Evolutionary conservation across 208 protist genomes (phyloP), one percentile per base, ranked within the genome.

Genomic region (Crithidia fasciculata): DNA sequence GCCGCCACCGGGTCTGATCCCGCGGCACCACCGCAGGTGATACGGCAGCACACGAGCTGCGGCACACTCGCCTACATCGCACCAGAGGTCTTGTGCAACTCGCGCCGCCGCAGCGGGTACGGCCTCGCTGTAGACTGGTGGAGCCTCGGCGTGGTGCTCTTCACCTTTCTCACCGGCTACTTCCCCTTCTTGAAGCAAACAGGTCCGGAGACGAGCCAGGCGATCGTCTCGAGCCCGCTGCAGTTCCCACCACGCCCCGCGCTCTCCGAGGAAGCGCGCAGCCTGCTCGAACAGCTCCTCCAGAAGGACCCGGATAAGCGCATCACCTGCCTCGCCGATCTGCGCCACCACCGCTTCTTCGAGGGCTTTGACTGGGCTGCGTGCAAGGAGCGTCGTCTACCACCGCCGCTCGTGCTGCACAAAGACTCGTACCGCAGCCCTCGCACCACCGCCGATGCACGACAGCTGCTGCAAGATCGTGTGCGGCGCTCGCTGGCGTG

Each of bases 11-110:
- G 15, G 36, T 13, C 59, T 15, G 63, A 78, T 10, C 61, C 61
- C 3, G 19, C 5, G 3, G 19, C 9, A 0, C 36, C 64, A 16
- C 82, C 75, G 7, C 60, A 45, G 37, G 81, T 75, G 44, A 69
- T 74, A n/a, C 63, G 54, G 3, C 87, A 96, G 66, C 89, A 88
- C 83, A 84, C 88, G 61, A 85, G 83, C 73, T 96, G 94, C 54
- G 95, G 95, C 47, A 98, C 95, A 15, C 74, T 92, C 6, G 88
- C 92, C 37, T 98, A 98, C 81, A 93, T 96, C 39, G 91, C 92
- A 10, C 95, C 95, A 2, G 93, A 97, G 71, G 75, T 97, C 49
- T 68, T 94, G n/a, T 49, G 43, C 58, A 78, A 74, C 65, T 50
- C 76, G n/a, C 76, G 71, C 18, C 54, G 72, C 0, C 70, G 73